These are phyloP conservation scores for Raffaelea deltoideospora DNA, from an alignment of 2,329 filamentous ascomycete species.

Conservation along the genomic window DNA sequence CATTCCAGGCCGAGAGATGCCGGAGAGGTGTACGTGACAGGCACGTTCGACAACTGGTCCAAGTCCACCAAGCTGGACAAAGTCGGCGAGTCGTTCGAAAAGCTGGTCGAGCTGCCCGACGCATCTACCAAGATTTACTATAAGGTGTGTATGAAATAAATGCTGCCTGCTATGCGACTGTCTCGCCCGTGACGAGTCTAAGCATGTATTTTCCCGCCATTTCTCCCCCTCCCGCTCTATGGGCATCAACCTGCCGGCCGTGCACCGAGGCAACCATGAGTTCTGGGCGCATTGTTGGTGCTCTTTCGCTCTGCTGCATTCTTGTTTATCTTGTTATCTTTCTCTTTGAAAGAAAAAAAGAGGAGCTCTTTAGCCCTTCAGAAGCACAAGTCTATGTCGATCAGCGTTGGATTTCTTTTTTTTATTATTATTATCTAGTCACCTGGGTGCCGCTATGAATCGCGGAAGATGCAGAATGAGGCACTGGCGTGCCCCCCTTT, in stretches of 20 bases:
- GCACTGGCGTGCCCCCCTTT: no score
- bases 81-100: slow-evolving; percentile 58
- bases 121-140: slow-evolving; percentile 66
- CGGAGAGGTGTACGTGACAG: slow-evolving; percentile 83
- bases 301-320: neutral
- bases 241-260: no score
- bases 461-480: no score
- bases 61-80: slow-evolving; percentile 76
- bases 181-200: no score
- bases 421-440: no score
- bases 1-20: slow-evolving; percentile 61
- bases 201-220: no score
- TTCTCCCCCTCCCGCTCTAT: no score
- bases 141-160: slow-evolving; percentile 54
- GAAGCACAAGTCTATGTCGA: neutral
- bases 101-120: slow-evolving; percentile 59
- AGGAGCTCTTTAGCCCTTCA: no score
- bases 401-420: neutral
- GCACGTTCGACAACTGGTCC: slow-evolving; percentile 88
- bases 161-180: neutral
- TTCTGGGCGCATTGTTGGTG: no score
- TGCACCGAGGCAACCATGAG: no score
- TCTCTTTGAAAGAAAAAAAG: no score
- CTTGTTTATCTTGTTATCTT: neutral
- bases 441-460: no score